Base-by-base conservation (phyloP, 495 filamentous ascomycete genomes). In the Neohortaea acidophila region DNA sequence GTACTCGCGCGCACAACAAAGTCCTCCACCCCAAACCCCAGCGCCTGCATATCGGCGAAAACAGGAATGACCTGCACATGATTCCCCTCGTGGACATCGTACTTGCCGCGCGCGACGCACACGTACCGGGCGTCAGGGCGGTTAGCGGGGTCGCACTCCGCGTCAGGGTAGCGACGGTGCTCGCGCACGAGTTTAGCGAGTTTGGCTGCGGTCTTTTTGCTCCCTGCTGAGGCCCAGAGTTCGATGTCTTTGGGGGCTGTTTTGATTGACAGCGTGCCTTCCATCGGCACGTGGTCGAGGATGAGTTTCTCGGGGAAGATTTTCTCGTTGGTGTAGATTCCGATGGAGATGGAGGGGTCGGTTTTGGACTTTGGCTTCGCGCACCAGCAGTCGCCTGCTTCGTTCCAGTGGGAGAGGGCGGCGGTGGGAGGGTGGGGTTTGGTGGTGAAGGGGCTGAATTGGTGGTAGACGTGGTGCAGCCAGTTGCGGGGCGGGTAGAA, bases 321-420 rank as follows among this genome's bases (percentile, higher is more conserved):
- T 3, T 44, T 21, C 22, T 56, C 51, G 21, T 58, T 52, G 17
- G 69, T 56, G 22, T 59, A 36, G 34, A 81, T 62, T 14, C 54
- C 55, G 10, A 83, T 43, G 43, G 61, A 53, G 19, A 64, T 59
- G 12, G 53, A 32, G 34, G 55, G 52, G 12, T 48, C 32, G 10
- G 15, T 23, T 34, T 6, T 17, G 29, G 28, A 27, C 19, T 26
- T 12, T n/a, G 40, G 33, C 15, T 59, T 69, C 25, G 65, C 63
- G 56, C 78, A 79, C 72, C 72, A 83, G 55, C 76, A 81, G 28
- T 81, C 69, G 21, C 72, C 73, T 14, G 70, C 63, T 21, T 81
- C 72, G 2, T 62, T 54, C 70, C 77, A 80, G 21, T 51, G 52
- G 2, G 54, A 48, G 11, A 81, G 57, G 0, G 75, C 78, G 2